Conservation (phyloP, 371 early-diverging fungal species). For the Umbelopsis sp. region DNA sequence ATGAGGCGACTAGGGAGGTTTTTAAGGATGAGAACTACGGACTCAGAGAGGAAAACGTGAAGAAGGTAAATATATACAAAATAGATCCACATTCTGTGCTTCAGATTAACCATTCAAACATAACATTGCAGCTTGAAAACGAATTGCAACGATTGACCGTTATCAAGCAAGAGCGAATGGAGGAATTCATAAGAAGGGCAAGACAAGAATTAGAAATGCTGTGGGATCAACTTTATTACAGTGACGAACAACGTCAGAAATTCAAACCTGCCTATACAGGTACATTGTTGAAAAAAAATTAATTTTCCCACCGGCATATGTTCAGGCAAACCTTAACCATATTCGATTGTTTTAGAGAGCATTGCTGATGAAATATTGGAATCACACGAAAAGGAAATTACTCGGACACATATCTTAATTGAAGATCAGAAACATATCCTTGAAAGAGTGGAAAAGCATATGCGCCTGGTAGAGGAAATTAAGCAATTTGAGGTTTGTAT, state of each 20-base stretch:
- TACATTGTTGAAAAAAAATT: constrained; percentile 2
- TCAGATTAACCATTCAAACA: not conserved
- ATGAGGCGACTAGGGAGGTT: constrained; percentile 26
- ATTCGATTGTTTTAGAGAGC: not conserved
- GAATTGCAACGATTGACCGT: constrained; percentile 31
- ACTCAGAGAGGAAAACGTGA: constrained; percentile 30
- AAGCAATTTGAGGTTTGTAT: constrained; percentile 42
- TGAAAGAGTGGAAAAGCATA: constrained; percentile 44
- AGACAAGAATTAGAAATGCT: constrained; percentile 36
- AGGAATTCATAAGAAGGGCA: constrained; percentile 43
- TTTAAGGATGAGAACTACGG: constrained; percentile 36
- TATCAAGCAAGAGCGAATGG: constrained; percentile 42
- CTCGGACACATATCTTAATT: constrained; percentile 31
- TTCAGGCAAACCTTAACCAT: not conserved
- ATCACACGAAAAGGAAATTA: constrained; percentile 43
- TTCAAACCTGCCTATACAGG: constrained; percentile 38
- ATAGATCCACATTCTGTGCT: not conserved
- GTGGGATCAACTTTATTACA: constrained; percentile 50
- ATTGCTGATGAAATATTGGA: constrained; percentile 28
- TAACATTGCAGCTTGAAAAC: constrained; percentile 31
- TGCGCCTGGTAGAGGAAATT: constrained; percentile 42
- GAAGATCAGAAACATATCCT: constrained; percentile 48
- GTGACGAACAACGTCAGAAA: constrained; percentile 30
- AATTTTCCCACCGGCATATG: not conserved
- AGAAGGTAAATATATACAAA: constrained; percentile 25